Conservation (phyloP, 2,329 filamentous ascomycete genomes). For the Bertia moriformis region DNA sequence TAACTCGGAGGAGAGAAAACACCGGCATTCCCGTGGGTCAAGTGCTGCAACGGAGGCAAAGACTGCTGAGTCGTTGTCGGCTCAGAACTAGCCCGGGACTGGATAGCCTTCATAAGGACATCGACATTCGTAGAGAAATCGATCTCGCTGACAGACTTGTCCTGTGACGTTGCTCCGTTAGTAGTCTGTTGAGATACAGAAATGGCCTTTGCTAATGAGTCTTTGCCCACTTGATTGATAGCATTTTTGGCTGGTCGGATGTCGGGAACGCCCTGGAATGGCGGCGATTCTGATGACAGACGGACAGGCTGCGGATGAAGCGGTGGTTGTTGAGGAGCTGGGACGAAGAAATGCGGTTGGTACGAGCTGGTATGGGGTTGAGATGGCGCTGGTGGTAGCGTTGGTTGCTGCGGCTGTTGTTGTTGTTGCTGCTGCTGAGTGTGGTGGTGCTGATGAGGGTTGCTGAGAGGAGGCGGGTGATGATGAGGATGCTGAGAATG, state of each 20-base stretch:
- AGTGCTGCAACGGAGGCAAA: not conserved
- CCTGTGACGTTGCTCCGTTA: not conserved
- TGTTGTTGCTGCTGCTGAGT: no score
- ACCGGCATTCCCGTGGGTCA: not conserved
- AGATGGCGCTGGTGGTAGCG: no score
- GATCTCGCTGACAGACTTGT: not conserved
- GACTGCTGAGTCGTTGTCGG: not conserved
- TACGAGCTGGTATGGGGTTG: not conserved
- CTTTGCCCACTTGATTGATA: not conserved
- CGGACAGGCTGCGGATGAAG: not conserved
- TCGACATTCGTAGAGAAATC: not conserved
- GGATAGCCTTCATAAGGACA: slow-evolving; percentile 1
- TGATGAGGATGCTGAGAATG: not conserved
- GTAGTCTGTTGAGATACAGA: not conserved
- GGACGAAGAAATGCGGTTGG: not conserved
- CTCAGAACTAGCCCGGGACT: not conserved
- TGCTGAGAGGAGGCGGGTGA: no score
- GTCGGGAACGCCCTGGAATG: not conserved
- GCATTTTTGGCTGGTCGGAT: slow-evolving; percentile 1
- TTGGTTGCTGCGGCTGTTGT: no score
- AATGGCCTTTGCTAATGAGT: not conserved
- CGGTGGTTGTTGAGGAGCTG: not conserved
- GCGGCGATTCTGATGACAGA: not conserved
- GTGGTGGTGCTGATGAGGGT: no score
- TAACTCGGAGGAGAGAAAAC: not conserved